Base-by-base conservation (phyloP, 352 stramenopile species). In the Pythium aquatile region DNA sequence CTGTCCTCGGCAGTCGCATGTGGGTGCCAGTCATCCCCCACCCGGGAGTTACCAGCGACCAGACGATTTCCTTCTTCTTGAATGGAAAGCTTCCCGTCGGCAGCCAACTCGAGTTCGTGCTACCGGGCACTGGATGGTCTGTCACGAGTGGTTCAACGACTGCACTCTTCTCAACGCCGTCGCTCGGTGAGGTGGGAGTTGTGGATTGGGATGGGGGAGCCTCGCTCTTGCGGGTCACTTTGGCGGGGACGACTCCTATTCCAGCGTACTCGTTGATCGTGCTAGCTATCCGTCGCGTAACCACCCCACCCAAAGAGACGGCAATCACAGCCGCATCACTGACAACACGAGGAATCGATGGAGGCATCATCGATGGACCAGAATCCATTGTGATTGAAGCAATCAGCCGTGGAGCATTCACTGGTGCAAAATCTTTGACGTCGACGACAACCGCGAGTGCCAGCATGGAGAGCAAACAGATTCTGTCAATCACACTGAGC, bases 271-370 rank as follows among this genome's bases (percentile, higher is more conserved):
- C 69, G 13, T 28, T 65, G 8, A 56, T 89, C 7, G 67, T 37
- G 1, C 14, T 91, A 6, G 33, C 62, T 4, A 65, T 89, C 28
- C 64, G 65, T 46, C 46, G 64, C 0, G 72, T 89, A 5, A 71
- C 49, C 26, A 91, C 81, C 53, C 79, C 79, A 16, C 82, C 82
- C 2, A 85, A 85, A 51, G 80, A 85, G 44, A 84, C 68, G 2
- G 72, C 68, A 11, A 63, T 78, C 1, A 81, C 78, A 37, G 73
- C 75, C 24, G 78, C 76, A 0, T 70, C 66, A 10, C 13, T 89
- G 16, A 77, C 61, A 10, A 87, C 73, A 7, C 53, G 49, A 63
- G 69, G 70, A 17, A 16, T 55, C 8, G 75, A 88, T 24, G 73
- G 76, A 2, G 53, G 46, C 6, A 61, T 78, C 5, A 78, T 89